Evolutionary conservation across 345 rosid genomes (phyloP), one percentile per base, ranked within the genome.

Genomic region (Pistacia atlantica): DNA sequence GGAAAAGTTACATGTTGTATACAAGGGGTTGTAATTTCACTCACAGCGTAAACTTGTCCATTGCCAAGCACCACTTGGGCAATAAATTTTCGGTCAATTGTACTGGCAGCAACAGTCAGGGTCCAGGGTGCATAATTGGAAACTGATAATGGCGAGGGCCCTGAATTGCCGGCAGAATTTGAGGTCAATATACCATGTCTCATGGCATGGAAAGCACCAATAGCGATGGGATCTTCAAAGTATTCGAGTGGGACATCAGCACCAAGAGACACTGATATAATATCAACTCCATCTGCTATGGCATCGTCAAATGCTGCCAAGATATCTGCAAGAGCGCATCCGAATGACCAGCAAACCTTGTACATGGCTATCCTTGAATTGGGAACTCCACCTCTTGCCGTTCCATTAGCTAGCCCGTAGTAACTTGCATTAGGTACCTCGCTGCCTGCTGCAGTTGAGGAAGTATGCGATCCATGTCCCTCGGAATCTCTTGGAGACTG

Each of bases 271-370:
- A 77, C 58, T 16, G 83, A 83, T 73, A 83, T 18, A 35, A 83
- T 81, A 35, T 83, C 83, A 48, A 83, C 83, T 25, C 79, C 83
- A 60, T 83, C 86, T 8, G 65, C 58, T 18, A 83, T 83, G 17
- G 87, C 83, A 76, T 79, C 83, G 56, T 81, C 84, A 62, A 75
- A 81, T 54, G 84, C 84, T 28, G 82, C 81, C 4, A 81, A 48
- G 77, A 78, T 70, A 66, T 84, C 75, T 33, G 87, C 79, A 69
- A 58, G 1, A 14, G 52, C 69, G 48, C 83, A 84, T 8, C 83
- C 87, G 17, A 4, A 14, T 10, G 71, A 49, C 84, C 82, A 84
- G 46, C 84, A 84, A 31, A 70, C 77, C 78, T 84, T 84, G 63
- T 81, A 81, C 46, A 72, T 79, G 2, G 82, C 79, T 59, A 81